Evolutionary conservation across 2,329 filamentous ascomycete genomes (phyloP), one percentile per base, ranked within the genome.

Genomic region (Epicoccum nigrum): DNA sequence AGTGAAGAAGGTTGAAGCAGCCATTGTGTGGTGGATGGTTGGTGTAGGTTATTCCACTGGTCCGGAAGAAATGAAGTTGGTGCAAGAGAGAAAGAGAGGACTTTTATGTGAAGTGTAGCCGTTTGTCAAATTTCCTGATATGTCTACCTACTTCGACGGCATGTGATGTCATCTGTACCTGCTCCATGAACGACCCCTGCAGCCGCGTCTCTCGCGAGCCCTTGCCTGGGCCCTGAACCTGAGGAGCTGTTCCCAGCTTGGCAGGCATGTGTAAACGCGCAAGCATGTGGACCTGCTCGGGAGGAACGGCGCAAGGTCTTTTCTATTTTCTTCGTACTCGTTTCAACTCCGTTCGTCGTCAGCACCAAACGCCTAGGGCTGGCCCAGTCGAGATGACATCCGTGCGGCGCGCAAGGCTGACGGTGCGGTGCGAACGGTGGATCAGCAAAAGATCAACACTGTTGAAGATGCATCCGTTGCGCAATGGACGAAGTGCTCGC

Each of bases 1-100:
- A 33, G 72, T 70, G 55, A 73, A 59, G 50, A 73, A 51, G 20
- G 58, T 59, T 28, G 63, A 40, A 20, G 65, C 49, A 32, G 63
- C 55, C 69, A 72, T 72, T 27, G 43, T 64, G 44, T n/a, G 39
- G 39, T 13, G 23, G 12, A 19, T n/a, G 15, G 3, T 31, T 25
- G 37, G 21, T n/a, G 31, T 38, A 17, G 23, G 9, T 25, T 31
- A 31, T 38, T 47, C 27, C 21, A 11, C 19, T 19, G 15, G 9
- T 21, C 4, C 17, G 31, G 34, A 21, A 27, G 31, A 25, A 30
- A n/a, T 4, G 28, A 30, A 5, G n/a, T n/a, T n/a, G n/a, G n/a
- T 27, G 3, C 11, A 28, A 17, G 35, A 11, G 1, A 3, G 7
- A 7, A 13, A 32, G 42, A 33, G 32, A 30, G 13, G 16, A 11